Base-by-base conservation (phyloP, 768 basidiomycete species). In the Trametes gibbosa region DNA sequence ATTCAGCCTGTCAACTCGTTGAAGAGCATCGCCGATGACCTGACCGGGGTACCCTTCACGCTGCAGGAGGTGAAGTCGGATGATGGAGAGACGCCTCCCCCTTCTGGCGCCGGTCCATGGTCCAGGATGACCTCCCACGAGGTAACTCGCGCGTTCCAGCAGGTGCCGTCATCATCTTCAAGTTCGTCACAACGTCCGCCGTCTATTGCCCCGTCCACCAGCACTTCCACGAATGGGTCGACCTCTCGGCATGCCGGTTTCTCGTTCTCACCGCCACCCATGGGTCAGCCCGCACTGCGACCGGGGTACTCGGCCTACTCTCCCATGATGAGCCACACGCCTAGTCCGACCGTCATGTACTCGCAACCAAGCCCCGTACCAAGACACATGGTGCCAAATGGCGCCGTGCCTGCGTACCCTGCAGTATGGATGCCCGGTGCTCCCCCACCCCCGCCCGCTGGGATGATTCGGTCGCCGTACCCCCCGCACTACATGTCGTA, bases 51-150 rank as follows among this genome's bases (percentile, higher is more conserved):
- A 29, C 90, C 91, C 12, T 90, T 90, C 72, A 87, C 87, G 5
- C 70, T 93, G 34, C 90, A 89, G 67, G 92, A 94, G 56, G 87
- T 92, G 51, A 93, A 92, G 69, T 89, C 90, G 12, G 91, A 92
- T 68, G 90, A 89, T 65, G 91, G 89, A 19, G 86, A 85, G 69
- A 90, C 89, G 2, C 88, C 90, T 2, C 89, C 89, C 14, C 84
- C 87, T 8, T 76, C 80, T 5, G 76, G 83, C 21, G 74, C 81
- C 25, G 77, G 82, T 23, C 66, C 71, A 14, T 81, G 89, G 24
- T 86, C 86, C 17, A 84, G 89, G 40, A 89, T 92, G 84, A 90
- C 90, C 3, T 73, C 87, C 39, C 85, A 87, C 56, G 92, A 94
- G 55, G 90, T 92, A 34, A 91, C 88, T 13, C 84, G 89, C 58